Evolutionary conservation across 352 stramenopile genomes (phyloP), one percentile per base, ranked within the genome.

Genomic region (Pythium coloratum): DNA sequence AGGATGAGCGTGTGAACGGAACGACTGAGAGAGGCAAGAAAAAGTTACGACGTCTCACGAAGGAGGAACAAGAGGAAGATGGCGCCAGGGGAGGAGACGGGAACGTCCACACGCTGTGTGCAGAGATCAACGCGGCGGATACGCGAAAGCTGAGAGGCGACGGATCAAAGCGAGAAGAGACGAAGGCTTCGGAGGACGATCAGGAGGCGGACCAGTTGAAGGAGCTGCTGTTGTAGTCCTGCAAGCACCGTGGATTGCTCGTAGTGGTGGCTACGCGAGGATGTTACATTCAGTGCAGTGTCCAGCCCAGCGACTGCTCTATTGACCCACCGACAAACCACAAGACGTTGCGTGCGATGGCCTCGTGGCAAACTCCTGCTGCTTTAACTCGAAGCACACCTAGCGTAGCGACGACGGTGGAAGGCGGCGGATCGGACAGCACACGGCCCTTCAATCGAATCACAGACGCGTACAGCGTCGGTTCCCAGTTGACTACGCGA

Each of bases 61-160:
- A 7, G 6, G 24, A 47, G 12, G 42, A 33, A 38, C 12, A 62
- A 12, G 30, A 55, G 16, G 6, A 18, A 30, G 3, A 32, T 30
- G 12, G 8, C 55, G 8, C 58, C 20, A 28, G 3, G 13, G 14
- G 13, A 24, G 6, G 40, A 20, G 40, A 4, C 7, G 16, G 2
- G 14, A 67, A 40, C 16, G 70, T 84, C 55, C 74, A 81, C 49
- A 24, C 69, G n/a, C 55, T 76, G 18, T 84, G 76, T 63, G 60
- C 59, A 12, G 72, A 67, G 56, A 81, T 84, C 55, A 82, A 80
- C 61, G 61, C 42, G 13, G 54, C 72, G 18, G 61, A 62, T 50
- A 63, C 42, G 40, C 47, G 38, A 20, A 12, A 33, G 14, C 34
- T 44, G 6, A 18, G 46, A 16, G 42, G 30, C 9, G 16, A 18